Evolutionary conservation across 768 basidiomycete species (phyloP), one percentile per base, ranked within the genome.

Genomic region (Tricholoma saponaceum): DNA sequence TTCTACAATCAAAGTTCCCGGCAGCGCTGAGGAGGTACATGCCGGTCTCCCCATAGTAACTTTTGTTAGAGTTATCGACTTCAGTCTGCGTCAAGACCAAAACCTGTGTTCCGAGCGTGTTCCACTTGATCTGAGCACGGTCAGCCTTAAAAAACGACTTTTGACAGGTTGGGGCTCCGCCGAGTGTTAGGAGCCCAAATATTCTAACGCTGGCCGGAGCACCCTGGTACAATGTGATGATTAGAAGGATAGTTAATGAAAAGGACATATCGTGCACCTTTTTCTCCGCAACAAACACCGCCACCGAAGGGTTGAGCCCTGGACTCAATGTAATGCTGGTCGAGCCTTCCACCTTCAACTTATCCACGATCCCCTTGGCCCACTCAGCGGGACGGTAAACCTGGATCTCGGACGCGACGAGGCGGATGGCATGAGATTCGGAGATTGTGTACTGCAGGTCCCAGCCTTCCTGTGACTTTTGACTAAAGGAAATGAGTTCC

Each of bases 101-200:
- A 1, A 95, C 89, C 67, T 92, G 92, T 0, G 95, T 96, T 18
- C 96, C 97, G 16, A 95, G 83, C 7, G 83, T 85, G 67, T 98
- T 98, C 96, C 96, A 99, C 74, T 98, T 98, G 73, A 99, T 87
- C 66, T 84, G 83, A 3, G 92, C 84, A 49, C 89, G 87, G 75
- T 98, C 95, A 0, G 95, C 94, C 76, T 97, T 97, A 83, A 84
- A 98, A 71, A 98, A 98, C 7, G 84, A 87, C 77, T 98, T 98
- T 62, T 89, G 85, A 64, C 90, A 88, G 0, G 88, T 88, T 0
- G 94, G 93, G 2, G 74, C 70, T 10, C 75, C 76, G 51, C 66
- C 71, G 51, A 93, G 81, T 8, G 83, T 72, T 46, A 82, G 73
- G 50, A 98, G 79, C 55, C 86, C 83, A 69, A 88, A 94, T 53